Evolutionary conservation across 768 basidiomycete species (phyloP).

Genomic region (Termitomyces sp.): DNA sequence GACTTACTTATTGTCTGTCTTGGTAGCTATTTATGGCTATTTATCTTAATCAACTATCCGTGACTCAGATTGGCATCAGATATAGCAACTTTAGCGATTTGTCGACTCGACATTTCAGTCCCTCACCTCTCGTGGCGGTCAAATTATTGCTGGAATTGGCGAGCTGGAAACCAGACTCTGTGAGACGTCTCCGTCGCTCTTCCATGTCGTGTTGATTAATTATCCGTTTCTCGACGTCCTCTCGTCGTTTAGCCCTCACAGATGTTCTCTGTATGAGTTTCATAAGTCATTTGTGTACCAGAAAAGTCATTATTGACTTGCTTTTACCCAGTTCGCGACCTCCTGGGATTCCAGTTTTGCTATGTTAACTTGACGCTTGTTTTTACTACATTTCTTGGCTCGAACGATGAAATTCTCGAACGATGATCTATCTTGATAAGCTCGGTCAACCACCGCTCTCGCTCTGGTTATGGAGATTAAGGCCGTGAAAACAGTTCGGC

Average conservation of each 20-base stretch:
- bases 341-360: background rate
- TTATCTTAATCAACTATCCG: too few relatives aligned
- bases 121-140: background rate
- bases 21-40: too few relatives aligned
- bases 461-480: background rate
- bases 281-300: too few relatives aligned
- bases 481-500: background rate
- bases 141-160: too few relatives aligned
- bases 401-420: background rate
- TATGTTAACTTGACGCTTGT: background rate
- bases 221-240: background rate
- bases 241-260: background rate
- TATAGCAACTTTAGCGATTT: background rate
- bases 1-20: too few relatives aligned
- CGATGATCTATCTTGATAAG: background rate
- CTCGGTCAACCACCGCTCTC: background rate
- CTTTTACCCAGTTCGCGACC: background rate
- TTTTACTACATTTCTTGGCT: background rate
- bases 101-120: background rate
- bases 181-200: background rate
- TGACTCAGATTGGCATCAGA: background rate
- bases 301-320: background rate
- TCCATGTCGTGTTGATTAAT: background rate
- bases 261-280: background rate
- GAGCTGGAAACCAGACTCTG: background rate